Base-by-base conservation (phyloP, 129 eudicot genomes). In the Flaveria bidentis region DNA sequence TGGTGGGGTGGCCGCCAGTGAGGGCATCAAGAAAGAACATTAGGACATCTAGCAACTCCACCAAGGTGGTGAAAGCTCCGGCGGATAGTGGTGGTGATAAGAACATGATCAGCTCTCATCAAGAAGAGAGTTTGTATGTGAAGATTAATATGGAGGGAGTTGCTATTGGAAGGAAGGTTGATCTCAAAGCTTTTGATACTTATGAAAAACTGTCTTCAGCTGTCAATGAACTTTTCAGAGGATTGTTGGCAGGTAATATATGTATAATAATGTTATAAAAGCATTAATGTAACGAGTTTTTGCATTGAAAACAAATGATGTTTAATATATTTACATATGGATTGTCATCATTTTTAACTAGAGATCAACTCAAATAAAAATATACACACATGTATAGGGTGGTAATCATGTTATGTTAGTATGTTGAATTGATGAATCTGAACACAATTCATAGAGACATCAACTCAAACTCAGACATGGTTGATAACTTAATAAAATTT, bases 91-190 rank as follows among this genome's bases (percentile, higher is more conserved):
- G 23, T 11, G 74, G 68, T 23, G 82, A 44, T 36, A 82, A 86
- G 71, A 74, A 80, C 30, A 66, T 11, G 41, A 13, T 20, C 22
- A 20, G 64, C 4, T 84, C 80, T 6, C 77, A 74, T 63, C 16
- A 67, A 14, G 83, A 79, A 6, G 74, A 82, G 18, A 82, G 86
- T 85, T 82, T 77, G 65, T 89, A 82, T 79, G 91, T 89, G 71
- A 89, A 89, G 84, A 85, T 89, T 44, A 87, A 89, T 51, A 89
- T 89, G 96, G 96, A 89, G 76, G 91, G 96, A 52, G 87, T 89
- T 20, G 88, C 88, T 15, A 89, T 89, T 0, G 96, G 96, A 60
- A 85, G 96, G 81, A 89, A 89, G 80, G 83, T 90, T 47, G 92
- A 90, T 85, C 88, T 90, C 11, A 85, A 81, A 58, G 91, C 92